phyloP scores from a whole-genome alignment of 768 basidiomycete genomes.

The Phanerochaete carnosa region DNA sequence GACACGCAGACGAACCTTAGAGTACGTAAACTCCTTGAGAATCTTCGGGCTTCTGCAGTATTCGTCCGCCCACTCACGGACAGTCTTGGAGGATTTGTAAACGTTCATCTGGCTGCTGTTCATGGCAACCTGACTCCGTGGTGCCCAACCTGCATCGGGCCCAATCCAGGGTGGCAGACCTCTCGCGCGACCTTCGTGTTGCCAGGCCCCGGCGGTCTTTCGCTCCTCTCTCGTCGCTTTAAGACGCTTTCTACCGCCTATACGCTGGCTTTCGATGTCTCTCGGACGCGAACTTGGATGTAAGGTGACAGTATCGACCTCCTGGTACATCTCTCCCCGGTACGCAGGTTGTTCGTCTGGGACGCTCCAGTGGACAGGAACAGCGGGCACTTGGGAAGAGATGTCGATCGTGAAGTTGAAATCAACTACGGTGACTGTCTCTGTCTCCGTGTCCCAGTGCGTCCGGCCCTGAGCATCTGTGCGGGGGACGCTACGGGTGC shows the following conservation, averaged over 20 bases:
- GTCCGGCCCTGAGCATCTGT: constrained; percentile 32
- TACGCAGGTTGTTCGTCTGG: constrained; percentile 63
- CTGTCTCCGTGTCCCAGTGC: constrained; percentile 40
- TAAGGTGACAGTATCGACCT: constrained; percentile 39
- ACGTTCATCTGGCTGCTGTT: constrained; percentile 20
- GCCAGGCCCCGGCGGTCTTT: constrained; percentile 44
- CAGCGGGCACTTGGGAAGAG: constrained; percentile 35
- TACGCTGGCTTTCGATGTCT: neutral
- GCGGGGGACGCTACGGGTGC: constrained; percentile 42
- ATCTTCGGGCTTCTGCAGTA: constrained; percentile 69
- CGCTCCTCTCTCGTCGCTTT: constrained; percentile 40
- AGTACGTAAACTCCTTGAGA: constrained; percentile 77
- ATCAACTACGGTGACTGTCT: constrained; percentile 59
- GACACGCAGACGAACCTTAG: constrained; percentile 43
- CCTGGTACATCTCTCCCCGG: constrained; percentile 57
- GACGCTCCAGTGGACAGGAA: constrained; percentile 53
- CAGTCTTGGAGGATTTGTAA: constrained; percentile 53
- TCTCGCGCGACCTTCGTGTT: constrained; percentile 36
- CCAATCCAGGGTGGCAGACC: constrained; percentile 54
- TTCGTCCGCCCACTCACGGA: constrained; percentile 80
- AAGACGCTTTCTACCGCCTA: constrained; percentile 28
- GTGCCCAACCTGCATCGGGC: constrained; percentile 8
- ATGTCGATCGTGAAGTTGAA: constrained; percentile 69
- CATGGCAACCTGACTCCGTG: neutral
- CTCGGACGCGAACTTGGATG: neutral